Percentiles rank a stretch among this genome's conserved stretches.
These are phyloP conservation scores for Eleusine coracana DNA, from an alignment of 176 grass and related monocot genomes.

Conservation along the genomic window DNA sequence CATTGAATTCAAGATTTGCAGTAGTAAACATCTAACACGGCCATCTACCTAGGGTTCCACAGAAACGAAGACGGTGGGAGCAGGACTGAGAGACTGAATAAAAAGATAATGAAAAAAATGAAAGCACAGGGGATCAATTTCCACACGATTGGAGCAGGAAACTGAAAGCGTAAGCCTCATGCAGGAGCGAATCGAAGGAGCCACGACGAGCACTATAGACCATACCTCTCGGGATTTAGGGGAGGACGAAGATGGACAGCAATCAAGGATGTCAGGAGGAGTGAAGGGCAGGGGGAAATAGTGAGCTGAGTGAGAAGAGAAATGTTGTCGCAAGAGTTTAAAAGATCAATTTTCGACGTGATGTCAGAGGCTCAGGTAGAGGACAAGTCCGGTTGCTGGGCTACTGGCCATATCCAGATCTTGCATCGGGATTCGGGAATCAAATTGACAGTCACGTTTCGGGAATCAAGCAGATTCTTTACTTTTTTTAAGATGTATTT, in stretches of 20 bases:
- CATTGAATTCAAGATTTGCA: conserved; percentile 34
- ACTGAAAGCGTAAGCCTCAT: not conserved
- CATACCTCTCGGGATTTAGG: conserved; percentile 32
- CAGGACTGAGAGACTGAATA: not conserved
- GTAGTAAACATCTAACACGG: conserved; percentile 17
- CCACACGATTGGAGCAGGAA: conserved; percentile 24
- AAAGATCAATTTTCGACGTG: not conserved
- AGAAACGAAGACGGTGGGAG: conserved; percentile 16
- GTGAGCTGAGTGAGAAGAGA: not conserved
- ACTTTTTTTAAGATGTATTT: not conserved
- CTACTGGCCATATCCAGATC: not conserved
- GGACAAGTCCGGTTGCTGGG: conserved; percentile 11
- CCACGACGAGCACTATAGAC: not conserved
- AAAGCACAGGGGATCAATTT: not conserved
- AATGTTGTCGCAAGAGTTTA: not conserved
- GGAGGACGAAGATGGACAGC: not conserved
- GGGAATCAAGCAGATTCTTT: not conserved
- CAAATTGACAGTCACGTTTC: not conserved
- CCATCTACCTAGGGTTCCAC: conserved; percentile 3
- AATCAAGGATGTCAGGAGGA: conserved; percentile 1
- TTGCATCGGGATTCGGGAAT: not conserved
- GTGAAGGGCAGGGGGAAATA: not conserved
- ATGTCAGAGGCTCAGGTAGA: conserved; percentile 29
- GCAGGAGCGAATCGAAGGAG: conserved; percentile 21
- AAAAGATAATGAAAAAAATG: not conserved